Evolutionary conservation across 331 rosid genomes (phyloP).

Genomic region (Quercus tomentella): DNA sequence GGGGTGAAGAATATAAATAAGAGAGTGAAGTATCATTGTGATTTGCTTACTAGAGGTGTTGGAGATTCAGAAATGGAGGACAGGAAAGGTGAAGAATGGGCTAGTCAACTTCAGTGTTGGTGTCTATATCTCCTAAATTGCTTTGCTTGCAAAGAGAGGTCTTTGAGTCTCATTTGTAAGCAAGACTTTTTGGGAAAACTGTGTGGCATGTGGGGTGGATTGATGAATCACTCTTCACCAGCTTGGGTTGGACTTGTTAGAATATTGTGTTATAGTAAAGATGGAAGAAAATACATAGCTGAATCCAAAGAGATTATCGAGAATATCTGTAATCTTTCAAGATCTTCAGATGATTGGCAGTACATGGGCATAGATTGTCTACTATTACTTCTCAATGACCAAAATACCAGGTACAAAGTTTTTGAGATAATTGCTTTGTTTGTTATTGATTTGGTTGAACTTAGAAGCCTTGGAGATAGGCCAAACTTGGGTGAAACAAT

Average conservation of each 20-base stretch:
- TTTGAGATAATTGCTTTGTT: constrained; percentile 31
- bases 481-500: constrained; percentile 56
- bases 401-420: constrained; percentile 59
- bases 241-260: constrained; percentile 69
- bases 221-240: constrained; percentile 60
- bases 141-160: constrained; percentile 72
- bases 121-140: constrained; percentile 66
- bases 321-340: constrained; percentile 51
- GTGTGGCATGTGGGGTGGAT: constrained; percentile 86
- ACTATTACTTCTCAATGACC: constrained; percentile 68
- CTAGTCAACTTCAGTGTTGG: constrained; percentile 85
- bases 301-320: constrained; percentile 38
- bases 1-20: constrained; percentile 30
- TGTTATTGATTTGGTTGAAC: constrained; percentile 65
- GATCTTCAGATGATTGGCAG: constrained; percentile 91
- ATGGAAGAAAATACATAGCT: constrained; percentile 52
- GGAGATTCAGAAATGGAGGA: constrained; percentile 76
- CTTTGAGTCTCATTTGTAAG: constrained; percentile 51
- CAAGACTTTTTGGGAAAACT: constrained; percentile 42
- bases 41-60: constrained; percentile 68
- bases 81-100: constrained; percentile 84
- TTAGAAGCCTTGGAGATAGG: constrained; percentile 53
- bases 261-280: constrained; percentile 57
- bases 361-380: constrained; percentile 78
- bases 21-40: constrained; percentile 53